Conservation (phyloP, 140 eudicot genomes). For the Senecio squalidus region DNA sequence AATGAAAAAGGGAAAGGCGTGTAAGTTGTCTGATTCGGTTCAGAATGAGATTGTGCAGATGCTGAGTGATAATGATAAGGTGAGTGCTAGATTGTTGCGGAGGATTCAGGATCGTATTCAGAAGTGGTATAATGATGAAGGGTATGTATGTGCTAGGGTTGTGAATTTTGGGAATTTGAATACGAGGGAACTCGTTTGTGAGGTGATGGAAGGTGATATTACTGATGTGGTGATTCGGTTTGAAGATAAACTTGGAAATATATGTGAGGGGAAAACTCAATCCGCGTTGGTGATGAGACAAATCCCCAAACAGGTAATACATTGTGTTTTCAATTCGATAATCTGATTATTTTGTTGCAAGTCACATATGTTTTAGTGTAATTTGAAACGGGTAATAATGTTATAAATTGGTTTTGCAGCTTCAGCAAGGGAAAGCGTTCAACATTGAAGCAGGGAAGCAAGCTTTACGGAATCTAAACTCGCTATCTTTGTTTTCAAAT, state of each 20-base stretch:
- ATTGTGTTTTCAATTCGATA: not conserved
- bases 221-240: conserved; percentile 48
- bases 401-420: conserved; percentile 27
- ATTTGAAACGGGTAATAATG: too few species aligned
- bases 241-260: conserved; percentile 74
- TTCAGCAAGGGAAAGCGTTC: conserved; percentile 51
- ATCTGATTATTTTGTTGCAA: not conserved
- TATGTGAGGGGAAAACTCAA: conserved; percentile 56
- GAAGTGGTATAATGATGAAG: conserved; percentile 32
- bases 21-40: conserved; percentile 35
- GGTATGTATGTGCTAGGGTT: conserved; percentile 59
- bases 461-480: conserved; percentile 46
- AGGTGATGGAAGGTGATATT: conserved; percentile 75
- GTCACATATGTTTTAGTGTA: not conserved
- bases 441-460: conserved; percentile 59
- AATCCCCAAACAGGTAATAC: conserved; percentile 44
- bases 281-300: conserved; percentile 46
- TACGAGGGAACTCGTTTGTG: conserved; percentile 61
- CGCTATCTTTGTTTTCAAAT: conserved; percentile 54
- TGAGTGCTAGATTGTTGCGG: conserved; percentile 49
- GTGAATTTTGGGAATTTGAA: conserved; percentile 71
- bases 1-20: conserved; percentile 40
- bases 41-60: conserved; percentile 22
- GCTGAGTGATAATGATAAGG: conserved; percentile 33
- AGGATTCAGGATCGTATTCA: conserved; percentile 37